Conservation (phyloP, 2,329 filamentous ascomycete genomes). For the Lizonia empirigonia region DNA sequence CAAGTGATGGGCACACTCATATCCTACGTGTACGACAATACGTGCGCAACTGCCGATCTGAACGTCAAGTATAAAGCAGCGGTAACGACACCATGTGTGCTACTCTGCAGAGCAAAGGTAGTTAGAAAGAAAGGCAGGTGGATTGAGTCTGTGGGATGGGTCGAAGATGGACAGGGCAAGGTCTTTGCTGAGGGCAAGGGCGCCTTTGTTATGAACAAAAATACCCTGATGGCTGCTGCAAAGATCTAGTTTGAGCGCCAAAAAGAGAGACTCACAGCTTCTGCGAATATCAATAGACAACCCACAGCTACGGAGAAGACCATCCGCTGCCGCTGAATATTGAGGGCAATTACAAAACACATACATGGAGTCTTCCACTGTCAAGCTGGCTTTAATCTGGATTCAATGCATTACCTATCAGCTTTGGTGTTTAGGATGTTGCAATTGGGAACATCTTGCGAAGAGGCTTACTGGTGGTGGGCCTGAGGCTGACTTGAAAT, state of each 20-base stretch:
- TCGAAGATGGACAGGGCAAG: slow-evolving; percentile 34
- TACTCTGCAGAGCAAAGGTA: slow-evolving; percentile 28
- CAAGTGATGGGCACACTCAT: slow-evolving; percentile 35
- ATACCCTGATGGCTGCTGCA: background rate
- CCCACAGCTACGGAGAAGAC: no score
- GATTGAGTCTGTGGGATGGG: slow-evolving; percentile 27
- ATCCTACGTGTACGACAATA: slow-evolving; percentile 18
- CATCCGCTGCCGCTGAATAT: no score
- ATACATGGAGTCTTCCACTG: no score
- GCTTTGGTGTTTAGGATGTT: background rate
- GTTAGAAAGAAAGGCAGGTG: slow-evolving; percentile 31
- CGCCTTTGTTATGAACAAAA: slow-evolving; percentile 28
- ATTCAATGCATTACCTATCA: background rate
- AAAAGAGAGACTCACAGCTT: no score
- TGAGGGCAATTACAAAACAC: no score
- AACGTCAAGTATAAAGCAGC: slow-evolving; percentile 33
- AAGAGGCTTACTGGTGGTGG: no score
- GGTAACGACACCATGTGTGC: slow-evolving; percentile 29
- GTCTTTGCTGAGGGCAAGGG: slow-evolving; percentile 31
- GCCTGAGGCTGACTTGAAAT: background rate
- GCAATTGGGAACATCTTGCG: background rate
- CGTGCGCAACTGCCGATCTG: slow-evolving; percentile 29
- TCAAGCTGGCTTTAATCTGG: no score
- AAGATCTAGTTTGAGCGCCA: background rate
- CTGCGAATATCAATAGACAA: no score